Evolutionary conservation across 495 filamentous ascomycete species (phyloP), one percentile per base, ranked within the genome.

Genomic region (Articulospora tetracladia): DNA sequence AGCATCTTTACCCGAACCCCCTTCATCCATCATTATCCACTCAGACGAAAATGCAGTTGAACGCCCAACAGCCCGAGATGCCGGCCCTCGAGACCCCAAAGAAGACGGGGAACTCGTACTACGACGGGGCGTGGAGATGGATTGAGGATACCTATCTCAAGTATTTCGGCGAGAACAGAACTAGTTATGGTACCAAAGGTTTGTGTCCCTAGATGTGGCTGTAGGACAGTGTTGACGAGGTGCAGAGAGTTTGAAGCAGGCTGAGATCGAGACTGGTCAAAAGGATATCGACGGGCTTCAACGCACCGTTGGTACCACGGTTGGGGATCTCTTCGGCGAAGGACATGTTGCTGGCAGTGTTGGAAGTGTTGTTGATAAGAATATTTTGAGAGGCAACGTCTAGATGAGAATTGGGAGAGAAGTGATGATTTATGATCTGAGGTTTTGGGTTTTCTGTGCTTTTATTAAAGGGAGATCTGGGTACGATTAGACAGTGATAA

Each of bases 61-160:
- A 7, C 8, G 39, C 8, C 4, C 39, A 44, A 19, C 8, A 7
- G 3, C 39, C 39, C 39, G 39, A 44, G 39, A 19, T 19, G 17
- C 39, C 39, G 3, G 4, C 39, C 3, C 39, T 44, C 39, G 39
- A 44, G 17, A 44, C 39, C 3, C 39, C 39, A 7, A 44, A 44
- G 39, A 27, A 50, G 47, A 50, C 20, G n/a, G 25, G 47, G 10
- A 32, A 41, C 25, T 27, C 23, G 7, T 64, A 64, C 46, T 62
- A 59, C 27, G 58, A 67, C 2, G 30, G 24, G 19, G 34, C 52
- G 20, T 56, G 25, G 59, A 51, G 52, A 20, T 68, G 66, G 66
- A 34, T 65, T 32, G 66, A 68, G 34, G 66, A 68, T 53, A 68
- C 59, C 1, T 68, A 68, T 39, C 59, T 68, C n/a, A 34, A 55